Evolutionary conservation across 805 yeast genomes (phyloP).

Genomic region (Lipomyces mesembrius): DNA sequence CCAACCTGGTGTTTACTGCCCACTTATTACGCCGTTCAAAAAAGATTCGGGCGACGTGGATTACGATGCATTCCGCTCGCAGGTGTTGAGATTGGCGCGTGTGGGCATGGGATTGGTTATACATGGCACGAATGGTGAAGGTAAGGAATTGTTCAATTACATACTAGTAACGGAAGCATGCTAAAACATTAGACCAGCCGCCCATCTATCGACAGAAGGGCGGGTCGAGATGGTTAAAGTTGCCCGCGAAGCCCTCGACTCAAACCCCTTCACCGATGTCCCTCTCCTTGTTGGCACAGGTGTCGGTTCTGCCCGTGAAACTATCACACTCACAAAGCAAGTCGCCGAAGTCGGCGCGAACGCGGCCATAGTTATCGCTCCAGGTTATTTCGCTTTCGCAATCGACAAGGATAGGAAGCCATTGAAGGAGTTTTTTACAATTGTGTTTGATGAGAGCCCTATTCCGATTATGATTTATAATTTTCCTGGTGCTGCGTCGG

Average conservation of each 20-base stretch:
- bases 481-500: constrained; percentile 56
- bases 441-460: constrained; percentile 51
- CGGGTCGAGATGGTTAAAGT: constrained; percentile 44
- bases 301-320: constrained; percentile 52
- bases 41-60: constrained; percentile 28
- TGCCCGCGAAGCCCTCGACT: constrained; percentile 45
- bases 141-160: neutral
- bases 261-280: constrained; percentile 48
- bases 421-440: constrained; percentile 51
- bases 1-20: constrained; percentile 35
- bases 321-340: constrained; percentile 45
- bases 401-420: constrained; percentile 52
- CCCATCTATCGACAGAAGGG: constrained; percentile 55
- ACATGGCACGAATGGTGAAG: constrained; percentile 39
- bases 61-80: constrained; percentile 32
- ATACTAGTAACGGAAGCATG: too few species aligned
- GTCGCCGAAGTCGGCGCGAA: constrained; percentile 44
- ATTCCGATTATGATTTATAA: constrained; percentile 55
- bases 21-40: constrained; percentile 30
- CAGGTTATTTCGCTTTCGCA: constrained; percentile 55
- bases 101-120: constrained; percentile 38
- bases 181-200: constrained; percentile 54
- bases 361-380: constrained; percentile 48
- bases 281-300: constrained; percentile 57
- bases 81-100: constrained; percentile 35